These are phyloP conservation scores for Candida glucosophila DNA, from an alignment of 1,139 yeast genomes.

Conservation along the genomic window DNA sequence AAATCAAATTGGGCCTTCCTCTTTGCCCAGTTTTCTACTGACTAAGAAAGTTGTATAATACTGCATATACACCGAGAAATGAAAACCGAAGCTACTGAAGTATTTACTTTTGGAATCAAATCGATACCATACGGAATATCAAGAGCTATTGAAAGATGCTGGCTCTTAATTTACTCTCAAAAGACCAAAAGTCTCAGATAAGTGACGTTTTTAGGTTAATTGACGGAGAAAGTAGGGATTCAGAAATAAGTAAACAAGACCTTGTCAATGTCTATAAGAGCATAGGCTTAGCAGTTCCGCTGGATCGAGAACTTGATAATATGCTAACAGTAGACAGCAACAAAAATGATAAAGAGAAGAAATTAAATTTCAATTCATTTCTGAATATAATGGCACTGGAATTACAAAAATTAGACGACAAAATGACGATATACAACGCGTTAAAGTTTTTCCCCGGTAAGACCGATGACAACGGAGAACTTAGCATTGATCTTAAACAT, in stretches of 20 bases:
- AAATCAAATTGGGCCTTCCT: too few species aligned
- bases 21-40: too few species aligned
- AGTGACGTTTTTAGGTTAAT: conserved; percentile 50
- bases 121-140: neutral
- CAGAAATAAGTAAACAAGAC: conserved; percentile 53
- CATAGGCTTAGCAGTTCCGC: conserved; percentile 36
- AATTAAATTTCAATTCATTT: conserved; percentile 65
- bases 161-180: conserved; percentile 31
- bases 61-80: too few species aligned
- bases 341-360: conserved; percentile 12
- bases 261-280: conserved; percentile 46
- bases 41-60: too few species aligned
- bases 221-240: conserved; percentile 78
- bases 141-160: conserved; percentile 10
- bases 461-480: conserved; percentile 22
- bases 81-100: too few species aligned
- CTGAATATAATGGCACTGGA: conserved; percentile 59
- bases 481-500: conserved; percentile 40
- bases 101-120: too few species aligned
- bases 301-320: conserved; percentile 30
- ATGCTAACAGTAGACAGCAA: conserved; percentile 37
- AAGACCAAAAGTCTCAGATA: conserved; percentile 34
- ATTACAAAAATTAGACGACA: conserved; percentile 50
- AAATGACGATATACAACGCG: conserved; percentile 53
- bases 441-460: conserved; percentile 48